Conservation (phyloP, 495 filamentous ascomycete genomes). For the Neurospora discreta region DNA sequence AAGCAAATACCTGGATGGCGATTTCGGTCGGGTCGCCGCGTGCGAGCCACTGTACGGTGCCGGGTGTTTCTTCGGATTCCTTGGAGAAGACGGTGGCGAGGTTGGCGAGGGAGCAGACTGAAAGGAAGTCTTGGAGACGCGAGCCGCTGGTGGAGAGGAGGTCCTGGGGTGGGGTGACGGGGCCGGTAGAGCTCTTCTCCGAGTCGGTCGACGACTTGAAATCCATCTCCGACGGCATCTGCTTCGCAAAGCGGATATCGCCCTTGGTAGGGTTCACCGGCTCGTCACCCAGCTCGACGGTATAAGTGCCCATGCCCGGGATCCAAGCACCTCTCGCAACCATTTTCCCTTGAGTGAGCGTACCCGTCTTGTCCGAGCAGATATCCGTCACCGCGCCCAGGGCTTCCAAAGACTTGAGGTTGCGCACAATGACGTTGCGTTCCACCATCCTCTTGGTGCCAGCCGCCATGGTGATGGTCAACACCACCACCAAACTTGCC, state of each 20-base stretch:
- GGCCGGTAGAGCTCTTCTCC: not conserved
- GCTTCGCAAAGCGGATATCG: constrained; percentile 11
- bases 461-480: constrained; percentile 68
- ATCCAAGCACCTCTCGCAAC: constrained; percentile 73
- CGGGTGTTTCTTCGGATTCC: constrained; percentile 13
- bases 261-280: constrained; percentile 29
- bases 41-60: constrained; percentile 44
- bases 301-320: constrained; percentile 47
- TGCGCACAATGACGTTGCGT: constrained; percentile 63
- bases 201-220: constrained; percentile 7
- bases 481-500: constrained; percentile 54
- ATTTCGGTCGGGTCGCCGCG: constrained; percentile 78
- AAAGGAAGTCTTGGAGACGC: constrained; percentile 19
- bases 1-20: constrained; percentile 67
- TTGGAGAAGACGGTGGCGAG: constrained; percentile 34
- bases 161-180: not conserved
- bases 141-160: constrained; percentile 12
- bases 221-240: constrained; percentile 18
- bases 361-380: constrained; percentile 81
- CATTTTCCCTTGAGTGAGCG: constrained; percentile 65
- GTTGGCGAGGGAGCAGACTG: constrained; percentile 25
- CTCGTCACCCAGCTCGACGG: constrained; percentile 42
- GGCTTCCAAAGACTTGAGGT: constrained; percentile 66
- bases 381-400: constrained; percentile 80
- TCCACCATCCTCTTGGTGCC: constrained; percentile 69